A percentile compares a stretch with the other conserved stretches of the same genome.
phyloP scores from a whole-genome alignment of 139 green algal species.

The Asterochloris erici region DNA sequence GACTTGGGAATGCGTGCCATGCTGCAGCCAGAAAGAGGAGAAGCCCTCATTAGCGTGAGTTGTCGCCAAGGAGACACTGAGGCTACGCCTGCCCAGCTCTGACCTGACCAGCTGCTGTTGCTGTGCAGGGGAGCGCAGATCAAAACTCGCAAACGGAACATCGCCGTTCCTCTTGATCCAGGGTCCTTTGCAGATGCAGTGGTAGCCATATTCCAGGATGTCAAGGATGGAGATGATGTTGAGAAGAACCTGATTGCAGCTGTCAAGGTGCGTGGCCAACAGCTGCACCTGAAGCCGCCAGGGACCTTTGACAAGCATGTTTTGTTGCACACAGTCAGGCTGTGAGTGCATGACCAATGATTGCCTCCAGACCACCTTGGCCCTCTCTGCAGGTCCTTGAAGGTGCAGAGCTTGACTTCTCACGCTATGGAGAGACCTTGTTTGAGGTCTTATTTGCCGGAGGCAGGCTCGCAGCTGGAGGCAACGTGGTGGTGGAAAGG shows the following conservation, averaged over 20 bases:
- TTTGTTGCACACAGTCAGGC: too few species aligned
- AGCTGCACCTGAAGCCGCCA: background rate
- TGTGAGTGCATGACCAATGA: background rate
- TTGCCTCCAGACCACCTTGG: background rate
- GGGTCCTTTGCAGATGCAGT: slow-evolving; percentile 89
- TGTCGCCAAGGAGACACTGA: background rate
- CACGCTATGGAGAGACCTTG: slow-evolving; percentile 91
- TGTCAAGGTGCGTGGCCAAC: slow-evolving; percentile 47
- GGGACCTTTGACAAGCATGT: too few species aligned
- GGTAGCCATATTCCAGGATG: slow-evolving; percentile 77
- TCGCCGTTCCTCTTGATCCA: slow-evolving; percentile 90
- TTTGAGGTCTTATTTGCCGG: slow-evolving; percentile 94
- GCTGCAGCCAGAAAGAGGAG: slow-evolving; percentile 79
- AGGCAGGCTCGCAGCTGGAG: slow-evolving; percentile 69
- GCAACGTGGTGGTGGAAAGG: slow-evolving; percentile 53
- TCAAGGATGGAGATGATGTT: slow-evolving; percentile 47
- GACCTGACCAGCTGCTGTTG: background rate
- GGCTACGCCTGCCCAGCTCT: background rate
- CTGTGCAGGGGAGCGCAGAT: slow-evolving; percentile 80
- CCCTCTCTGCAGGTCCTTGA: slow-evolving; percentile 55
- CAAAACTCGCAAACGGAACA: slow-evolving; percentile 97
- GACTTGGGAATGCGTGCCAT: background rate
- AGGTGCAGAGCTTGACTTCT: slow-evolving; percentile 84
- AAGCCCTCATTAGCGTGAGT: slow-evolving; percentile 88
- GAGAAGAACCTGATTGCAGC: slow-evolving; percentile 71